phyloP scores from a whole-genome alignment of 1,284 basidiomycete genomes.

The Afroboletus lepidellus region DNA sequence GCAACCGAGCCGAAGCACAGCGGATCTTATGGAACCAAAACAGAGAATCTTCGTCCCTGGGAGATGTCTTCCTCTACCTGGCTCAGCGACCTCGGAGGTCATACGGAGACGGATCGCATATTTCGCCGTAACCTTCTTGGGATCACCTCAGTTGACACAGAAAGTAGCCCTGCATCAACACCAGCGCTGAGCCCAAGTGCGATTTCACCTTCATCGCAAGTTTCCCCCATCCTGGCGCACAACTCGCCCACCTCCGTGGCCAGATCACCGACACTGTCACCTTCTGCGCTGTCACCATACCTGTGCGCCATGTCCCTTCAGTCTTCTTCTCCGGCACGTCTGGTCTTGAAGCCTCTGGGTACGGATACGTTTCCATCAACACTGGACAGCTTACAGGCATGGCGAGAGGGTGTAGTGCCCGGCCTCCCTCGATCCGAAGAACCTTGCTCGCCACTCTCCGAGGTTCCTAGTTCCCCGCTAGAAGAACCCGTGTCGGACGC shows the following conservation, averaged over 20 bases:
- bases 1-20: conserved; percentile 3
- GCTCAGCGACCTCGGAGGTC: conserved; percentile 35
- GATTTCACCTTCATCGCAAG: conserved; percentile 20
- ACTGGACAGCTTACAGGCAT: conserved; percentile 30
- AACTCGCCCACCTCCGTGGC: conserved; percentile 13
- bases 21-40: conserved; percentile 12
- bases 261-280: conserved; percentile 18
- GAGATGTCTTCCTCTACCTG: conserved; percentile 27
- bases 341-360: conserved; percentile 27
- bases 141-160: conserved; percentile 13
- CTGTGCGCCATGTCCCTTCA: conserved; percentile 15
- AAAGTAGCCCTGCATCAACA: conserved; percentile 28
- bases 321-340: conserved; percentile 13
- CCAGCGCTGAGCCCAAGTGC: conserved; percentile 27
- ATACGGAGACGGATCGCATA: conserved; percentile 34
- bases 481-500: conserved; percentile 13
- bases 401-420: conserved; percentile 26
- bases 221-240: conserved; percentile 17
- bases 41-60: conserved; percentile 21
- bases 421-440: conserved; percentile 23
- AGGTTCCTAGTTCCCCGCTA: conserved; percentile 7
- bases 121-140: conserved; percentile 27
- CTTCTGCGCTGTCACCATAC: conserved; percentile 12
- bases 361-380: conserved; percentile 32
- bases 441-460: conserved; percentile 11